These are phyloP conservation scores for Scolecobasidium constrictum DNA, from an alignment of 2,329 filamentous ascomycete species.

Conservation along the genomic window DNA sequence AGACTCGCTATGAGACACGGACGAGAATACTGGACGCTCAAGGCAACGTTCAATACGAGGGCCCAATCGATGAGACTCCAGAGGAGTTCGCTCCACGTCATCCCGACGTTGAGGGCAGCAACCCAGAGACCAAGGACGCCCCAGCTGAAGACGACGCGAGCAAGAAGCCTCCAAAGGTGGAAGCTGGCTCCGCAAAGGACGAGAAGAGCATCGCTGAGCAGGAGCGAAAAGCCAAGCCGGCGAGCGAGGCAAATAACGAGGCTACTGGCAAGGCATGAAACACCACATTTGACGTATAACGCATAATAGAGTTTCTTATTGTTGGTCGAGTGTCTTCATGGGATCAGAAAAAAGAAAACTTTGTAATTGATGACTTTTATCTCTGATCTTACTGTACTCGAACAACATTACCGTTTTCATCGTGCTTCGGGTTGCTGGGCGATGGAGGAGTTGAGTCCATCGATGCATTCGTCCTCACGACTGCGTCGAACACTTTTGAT, in stretches of 20 bases:
- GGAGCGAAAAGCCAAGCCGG: constrained; percentile 23
- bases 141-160: constrained; percentile 23
- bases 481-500: too few relatives aligned
- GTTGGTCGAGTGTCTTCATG: too few relatives aligned
- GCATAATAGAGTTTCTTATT: too few relatives aligned
- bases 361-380: too few relatives aligned
- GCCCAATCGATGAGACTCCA: constrained; percentile 19
- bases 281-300: too few relatives aligned
- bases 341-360: too few relatives aligned
- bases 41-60: constrained; percentile 62
- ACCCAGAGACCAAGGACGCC: constrained; percentile 39
- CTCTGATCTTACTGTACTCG: too few relatives aligned
- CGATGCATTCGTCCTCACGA: too few relatives aligned
- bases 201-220: constrained; percentile 30
- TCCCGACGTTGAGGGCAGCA: constrained; percentile 46
- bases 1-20: constrained; percentile 91
- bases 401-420: too few relatives aligned
- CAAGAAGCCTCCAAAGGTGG: constrained; percentile 29
- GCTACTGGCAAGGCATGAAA: constrained; percentile 1
- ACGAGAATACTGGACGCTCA: constrained; percentile 71
- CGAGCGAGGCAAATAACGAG: constrained; percentile 18
- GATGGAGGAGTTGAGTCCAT: too few relatives aligned
- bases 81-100: constrained; percentile 37
- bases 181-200: constrained; percentile 30
- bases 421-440: too few relatives aligned